These are phyloP conservation scores for Lentinula edodes DNA, from an alignment of 768 basidiomycete species.

Conservation along the genomic window DNA sequence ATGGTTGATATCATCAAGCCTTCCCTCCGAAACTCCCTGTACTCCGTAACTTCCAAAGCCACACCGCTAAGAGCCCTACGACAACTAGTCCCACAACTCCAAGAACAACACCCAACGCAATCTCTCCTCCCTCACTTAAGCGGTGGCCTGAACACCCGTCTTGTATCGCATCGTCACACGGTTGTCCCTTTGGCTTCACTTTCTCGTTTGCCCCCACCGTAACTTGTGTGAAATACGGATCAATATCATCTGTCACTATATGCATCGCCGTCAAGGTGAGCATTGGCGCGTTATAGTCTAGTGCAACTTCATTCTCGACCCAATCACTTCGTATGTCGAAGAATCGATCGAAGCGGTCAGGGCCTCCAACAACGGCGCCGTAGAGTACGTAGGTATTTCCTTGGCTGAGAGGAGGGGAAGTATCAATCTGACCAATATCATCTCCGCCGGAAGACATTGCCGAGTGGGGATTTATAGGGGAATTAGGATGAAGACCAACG, in stretches of 20 bases:
- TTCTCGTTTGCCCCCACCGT: constrained; percentile 61
- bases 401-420: constrained; percentile 40
- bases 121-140: constrained; percentile 55
- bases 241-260: constrained; percentile 55
- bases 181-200: constrained; percentile 58
- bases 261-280: constrained; percentile 81
- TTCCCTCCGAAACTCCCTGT: background rate
- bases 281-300: constrained; percentile 89
- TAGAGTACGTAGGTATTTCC: constrained; percentile 76
- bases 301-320: constrained; percentile 76
- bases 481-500: constrained; percentile 86
- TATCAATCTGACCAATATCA: constrained; percentile 65
- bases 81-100: constrained; percentile 57
- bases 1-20: background rate
- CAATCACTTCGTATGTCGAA: constrained; percentile 87
- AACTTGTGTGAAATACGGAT: constrained; percentile 76
- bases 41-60: constrained; percentile 20
- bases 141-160: constrained; percentile 44
- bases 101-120: constrained; percentile 67
- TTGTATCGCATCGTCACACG: constrained; percentile 71
- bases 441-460: constrained; percentile 83
- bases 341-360: constrained; percentile 67
- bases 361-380: constrained; percentile 87
- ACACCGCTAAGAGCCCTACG: constrained; percentile 38
- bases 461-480: constrained; percentile 86